Conservation (phyloP, 495 filamentous ascomycete genomes). For the Sporormia fimetaria region DNA sequence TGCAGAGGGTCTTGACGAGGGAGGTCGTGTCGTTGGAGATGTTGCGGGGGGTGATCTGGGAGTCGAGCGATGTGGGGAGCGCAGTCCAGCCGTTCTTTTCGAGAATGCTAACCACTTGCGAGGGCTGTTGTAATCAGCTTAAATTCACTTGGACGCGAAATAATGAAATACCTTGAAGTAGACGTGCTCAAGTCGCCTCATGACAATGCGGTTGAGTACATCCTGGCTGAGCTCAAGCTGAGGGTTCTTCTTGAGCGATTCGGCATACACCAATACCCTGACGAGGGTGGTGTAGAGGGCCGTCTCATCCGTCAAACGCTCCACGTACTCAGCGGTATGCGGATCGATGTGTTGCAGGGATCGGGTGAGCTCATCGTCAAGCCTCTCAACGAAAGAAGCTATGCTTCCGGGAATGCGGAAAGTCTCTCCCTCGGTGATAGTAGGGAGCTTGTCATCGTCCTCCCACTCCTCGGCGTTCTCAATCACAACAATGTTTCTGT, state of each 20-base stretch:
- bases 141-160: neutral
- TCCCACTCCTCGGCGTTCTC: conserved; percentile 97
- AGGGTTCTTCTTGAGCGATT: conserved; percentile 57
- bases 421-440: conserved; percentile 55
- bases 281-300: conserved; percentile 87
- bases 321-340: conserved; percentile 97
- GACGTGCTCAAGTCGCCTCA: conserved; percentile 88
- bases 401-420: conserved; percentile 86
- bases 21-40: conserved; percentile 50
- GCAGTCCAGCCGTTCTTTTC: conserved; percentile 88
- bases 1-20: conserved; percentile 81
- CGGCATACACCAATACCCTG: conserved; percentile 74
- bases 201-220: conserved; percentile 77
- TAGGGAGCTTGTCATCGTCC: conserved; percentile 87
- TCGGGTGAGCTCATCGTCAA: conserved; percentile 95
- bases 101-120: conserved; percentile 81
- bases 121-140: conserved; percentile 42
- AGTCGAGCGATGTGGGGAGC: conserved; percentile 60
- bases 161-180: conserved; percentile 77
- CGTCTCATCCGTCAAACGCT: conserved; percentile 81
- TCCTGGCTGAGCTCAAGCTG: conserved; percentile 70
- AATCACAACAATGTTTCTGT: conserved; percentile 67
- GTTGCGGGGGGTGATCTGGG: conserved; percentile 63
- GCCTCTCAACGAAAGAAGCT: conserved; percentile 85
- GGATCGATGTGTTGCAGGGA: conserved; percentile 95